These are phyloP conservation scores for Cicer bijugum DNA, from an alignment of 306 rosid genomes.

Conservation along the genomic window DNA sequence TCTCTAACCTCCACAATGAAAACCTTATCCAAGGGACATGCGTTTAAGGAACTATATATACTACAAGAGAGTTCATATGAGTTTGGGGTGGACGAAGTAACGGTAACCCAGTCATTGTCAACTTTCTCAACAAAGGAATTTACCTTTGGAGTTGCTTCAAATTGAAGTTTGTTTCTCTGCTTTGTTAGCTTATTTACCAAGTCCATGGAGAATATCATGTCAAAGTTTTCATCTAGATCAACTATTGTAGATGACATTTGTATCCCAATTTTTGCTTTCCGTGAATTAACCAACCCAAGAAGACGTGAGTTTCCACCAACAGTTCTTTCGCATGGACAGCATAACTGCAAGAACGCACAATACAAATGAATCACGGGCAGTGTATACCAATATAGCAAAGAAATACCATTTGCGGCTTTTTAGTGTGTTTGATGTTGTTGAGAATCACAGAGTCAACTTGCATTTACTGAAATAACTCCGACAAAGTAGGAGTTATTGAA, in stretches of 20 bases:
- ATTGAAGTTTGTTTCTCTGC: constrained; percentile 62
- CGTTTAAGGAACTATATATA: constrained; percentile 65
- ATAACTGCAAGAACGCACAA: constrained; percentile 59
- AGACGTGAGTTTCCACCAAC: constrained; percentile 61
- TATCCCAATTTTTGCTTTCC: constrained; percentile 66
- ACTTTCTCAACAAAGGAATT: constrained; percentile 63
- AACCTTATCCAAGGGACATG: constrained; percentile 62
- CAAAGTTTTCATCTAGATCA: constrained; percentile 56
- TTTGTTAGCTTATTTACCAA: constrained; percentile 60
- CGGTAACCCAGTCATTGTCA: constrained; percentile 81
- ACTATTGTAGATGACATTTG: constrained; percentile 51
- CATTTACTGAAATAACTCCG: no score
- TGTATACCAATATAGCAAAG: not conserved
- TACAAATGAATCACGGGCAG: constrained; percentile 38
- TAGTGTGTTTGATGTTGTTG: no score
- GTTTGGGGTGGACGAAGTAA: constrained; percentile 65
- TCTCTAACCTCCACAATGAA: constrained; percentile 65
- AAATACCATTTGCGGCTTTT: not conserved
- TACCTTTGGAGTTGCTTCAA: constrained; percentile 62
- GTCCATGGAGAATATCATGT: constrained; percentile 69
- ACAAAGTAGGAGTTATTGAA: no score
- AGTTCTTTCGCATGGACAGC: constrained; percentile 57
- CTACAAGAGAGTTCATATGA: constrained; percentile 72
- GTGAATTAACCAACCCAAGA: constrained; percentile 60
- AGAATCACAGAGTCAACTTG: no score